Evolutionary conservation across 2,329 filamentous ascomycete species (phyloP).

Genomic region (Colletotrichum musicola): DNA sequence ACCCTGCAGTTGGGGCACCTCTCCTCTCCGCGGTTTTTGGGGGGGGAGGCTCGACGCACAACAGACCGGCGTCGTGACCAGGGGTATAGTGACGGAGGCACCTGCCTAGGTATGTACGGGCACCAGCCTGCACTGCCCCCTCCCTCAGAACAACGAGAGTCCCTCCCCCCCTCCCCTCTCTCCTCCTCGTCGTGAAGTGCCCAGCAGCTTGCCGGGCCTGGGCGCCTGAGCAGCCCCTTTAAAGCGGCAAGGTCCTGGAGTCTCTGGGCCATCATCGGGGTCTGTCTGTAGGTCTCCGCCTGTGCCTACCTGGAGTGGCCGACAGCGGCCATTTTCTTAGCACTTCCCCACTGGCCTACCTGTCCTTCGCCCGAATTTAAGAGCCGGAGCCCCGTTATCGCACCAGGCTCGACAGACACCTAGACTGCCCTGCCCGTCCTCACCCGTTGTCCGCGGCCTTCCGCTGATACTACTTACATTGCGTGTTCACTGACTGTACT

Average conservation of each 20-base stretch:
- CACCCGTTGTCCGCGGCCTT: background rate
- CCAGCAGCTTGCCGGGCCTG: too few species aligned
- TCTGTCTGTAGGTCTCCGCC: too few species aligned
- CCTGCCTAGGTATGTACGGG: too few species aligned
- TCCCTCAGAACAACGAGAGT: too few species aligned
- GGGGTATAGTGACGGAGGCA: background rate
- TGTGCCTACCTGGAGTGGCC: background rate
- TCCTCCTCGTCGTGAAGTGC: too few species aligned
- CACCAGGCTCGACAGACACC: constrained; percentile 4
- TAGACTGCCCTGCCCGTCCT: background rate
- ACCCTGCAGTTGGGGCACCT: constrained; percentile 18
- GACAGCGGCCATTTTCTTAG: constrained; percentile 30
- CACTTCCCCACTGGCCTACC: constrained; percentile 24
- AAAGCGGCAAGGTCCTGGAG: too few species aligned
- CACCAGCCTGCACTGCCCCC: too few species aligned
- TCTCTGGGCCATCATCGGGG: too few species aligned
- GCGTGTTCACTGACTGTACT: background rate
- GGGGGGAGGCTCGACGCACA: background rate
- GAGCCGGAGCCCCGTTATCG: constrained; percentile 35
- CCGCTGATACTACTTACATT: background rate
- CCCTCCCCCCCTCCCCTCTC: too few species aligned
- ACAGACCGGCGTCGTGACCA: constrained; percentile 14
- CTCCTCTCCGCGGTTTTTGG: too few species aligned
- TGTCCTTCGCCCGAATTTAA: constrained; percentile 11
- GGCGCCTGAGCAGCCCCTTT: too few species aligned